Evolutionary conservation across 148 eudicot species (phyloP).

Genomic region (Vaccinium myrtillus): DNA sequence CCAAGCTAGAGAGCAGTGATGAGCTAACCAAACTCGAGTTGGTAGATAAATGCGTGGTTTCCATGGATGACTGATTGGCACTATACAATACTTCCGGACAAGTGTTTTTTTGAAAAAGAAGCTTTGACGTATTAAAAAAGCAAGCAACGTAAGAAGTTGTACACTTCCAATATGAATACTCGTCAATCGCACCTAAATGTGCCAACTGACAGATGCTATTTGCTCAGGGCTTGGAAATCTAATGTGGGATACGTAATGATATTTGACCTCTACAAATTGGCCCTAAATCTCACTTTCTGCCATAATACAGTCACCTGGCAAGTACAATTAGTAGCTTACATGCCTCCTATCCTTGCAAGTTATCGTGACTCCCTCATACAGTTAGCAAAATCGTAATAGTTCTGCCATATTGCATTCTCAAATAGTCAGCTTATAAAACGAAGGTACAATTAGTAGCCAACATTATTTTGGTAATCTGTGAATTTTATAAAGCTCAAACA

Average conservation of each 20-base stretch:
- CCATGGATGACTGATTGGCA: conserved; percentile 6
- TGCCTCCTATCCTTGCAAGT: conserved; percentile 4
- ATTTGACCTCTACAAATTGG: neutral
- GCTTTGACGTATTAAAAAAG: neutral
- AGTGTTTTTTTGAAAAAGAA: neutral
- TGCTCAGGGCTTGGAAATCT: neutral
- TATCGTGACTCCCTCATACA: neutral
- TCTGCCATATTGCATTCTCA: neutral
- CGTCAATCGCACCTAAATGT: neutral
- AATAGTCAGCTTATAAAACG: neutral
- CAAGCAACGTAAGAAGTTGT: neutral
- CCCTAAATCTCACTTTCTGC: neutral
- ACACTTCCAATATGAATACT: neutral
- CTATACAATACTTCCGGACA: neutral
- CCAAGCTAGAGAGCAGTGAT: neutral
- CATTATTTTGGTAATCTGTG: neutral
- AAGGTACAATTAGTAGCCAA: neutral
- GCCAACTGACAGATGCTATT: neutral
- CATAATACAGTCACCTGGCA: neutral
- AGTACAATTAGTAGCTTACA: neutral
- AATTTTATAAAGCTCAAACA: too few relatives aligned
- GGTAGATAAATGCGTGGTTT: neutral
- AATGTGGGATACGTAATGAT: neutral
- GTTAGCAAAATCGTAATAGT: neutral
- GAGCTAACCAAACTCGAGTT: neutral